Percentiles rank a stretch among this genome's conserved stretches.
phyloP scores from a whole-genome alignment of 768 basidiomycete species.

The Phanerodontia chrysosporium region DNA sequence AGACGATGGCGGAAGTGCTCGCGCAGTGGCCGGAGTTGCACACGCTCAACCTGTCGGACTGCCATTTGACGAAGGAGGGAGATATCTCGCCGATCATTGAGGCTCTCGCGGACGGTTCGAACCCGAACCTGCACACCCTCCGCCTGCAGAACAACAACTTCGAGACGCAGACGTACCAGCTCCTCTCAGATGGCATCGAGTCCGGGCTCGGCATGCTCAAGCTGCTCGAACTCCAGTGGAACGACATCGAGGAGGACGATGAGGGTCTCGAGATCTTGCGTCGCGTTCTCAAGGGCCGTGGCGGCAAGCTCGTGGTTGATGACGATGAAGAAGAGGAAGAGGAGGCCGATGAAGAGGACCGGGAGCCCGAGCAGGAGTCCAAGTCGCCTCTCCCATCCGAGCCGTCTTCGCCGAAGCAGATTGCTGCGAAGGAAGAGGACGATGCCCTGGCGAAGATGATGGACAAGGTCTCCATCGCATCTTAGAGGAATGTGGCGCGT shows the following conservation, averaged over 20 bases:
- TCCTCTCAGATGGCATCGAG: constrained; percentile 65
- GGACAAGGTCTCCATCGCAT: constrained; percentile 47
- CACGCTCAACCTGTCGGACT: constrained; percentile 89
- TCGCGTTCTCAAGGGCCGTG: constrained; percentile 54
- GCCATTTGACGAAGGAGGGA: constrained; percentile 79
- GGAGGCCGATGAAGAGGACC: constrained; percentile 51
- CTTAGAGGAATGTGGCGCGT: neutral
- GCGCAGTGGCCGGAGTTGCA: constrained; percentile 65
- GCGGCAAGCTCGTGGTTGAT: constrained; percentile 59
- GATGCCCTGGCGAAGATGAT: constrained; percentile 65
- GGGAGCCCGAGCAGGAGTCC: constrained; percentile 34
- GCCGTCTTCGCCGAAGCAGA: constrained; percentile 22
- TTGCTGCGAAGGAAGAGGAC: constrained; percentile 31
- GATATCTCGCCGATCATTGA: constrained; percentile 65
- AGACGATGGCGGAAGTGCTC: constrained; percentile 60
- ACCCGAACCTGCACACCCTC: constrained; percentile 68
- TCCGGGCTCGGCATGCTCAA: constrained; percentile 55
- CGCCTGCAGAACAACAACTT: constrained; percentile 93
- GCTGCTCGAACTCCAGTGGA: constrained; percentile 84
- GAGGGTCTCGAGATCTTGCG: constrained; percentile 53
- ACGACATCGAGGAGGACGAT: constrained; percentile 79
- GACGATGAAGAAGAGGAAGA: constrained; percentile 86
- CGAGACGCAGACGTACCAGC: constrained; percentile 58
- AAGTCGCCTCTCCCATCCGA: constrained; percentile 25
- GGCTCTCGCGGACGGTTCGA: constrained; percentile 63